A percentile compares a stretch with the other conserved stretches of the same genome.
Conservation (phyloP, 1,284 basidiomycete genomes). For the Rhodotorula sp. region DNA sequence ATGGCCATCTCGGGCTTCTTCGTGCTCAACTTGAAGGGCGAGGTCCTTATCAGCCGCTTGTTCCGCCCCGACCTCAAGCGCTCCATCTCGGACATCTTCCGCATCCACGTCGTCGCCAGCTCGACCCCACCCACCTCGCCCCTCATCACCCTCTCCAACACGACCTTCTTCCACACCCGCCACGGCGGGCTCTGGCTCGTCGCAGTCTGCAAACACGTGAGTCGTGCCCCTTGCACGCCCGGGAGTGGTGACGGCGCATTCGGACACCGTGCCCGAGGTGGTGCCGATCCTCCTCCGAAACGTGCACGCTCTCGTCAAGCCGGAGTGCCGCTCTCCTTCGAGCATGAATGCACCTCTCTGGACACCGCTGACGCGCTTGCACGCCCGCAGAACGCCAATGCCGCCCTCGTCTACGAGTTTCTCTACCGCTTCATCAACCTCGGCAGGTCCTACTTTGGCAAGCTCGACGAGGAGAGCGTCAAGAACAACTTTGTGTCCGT, state of each 20-base stretch:
- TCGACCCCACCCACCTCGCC: conserved; percentile 74
- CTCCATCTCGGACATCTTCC: conserved; percentile 95
- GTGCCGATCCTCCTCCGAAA: too few relatives aligned
- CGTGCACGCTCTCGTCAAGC: too few relatives aligned
- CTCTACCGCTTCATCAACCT: conserved; percentile 94
- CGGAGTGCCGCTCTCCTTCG: too few relatives aligned
- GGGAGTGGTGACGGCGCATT: neutral
- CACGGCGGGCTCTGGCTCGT: conserved; percentile 53
- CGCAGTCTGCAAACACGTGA: conserved; percentile 61
- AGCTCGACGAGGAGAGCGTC: conserved; percentile 94
- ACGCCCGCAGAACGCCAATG: conserved; percentile 86
- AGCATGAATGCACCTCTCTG: too few relatives aligned
- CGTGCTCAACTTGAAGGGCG: conserved; percentile 46
- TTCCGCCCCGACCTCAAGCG: conserved; percentile 94
- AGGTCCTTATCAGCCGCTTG: conserved; percentile 91
- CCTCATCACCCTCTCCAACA: conserved; percentile 98
- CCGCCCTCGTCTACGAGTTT: conserved; percentile 96
- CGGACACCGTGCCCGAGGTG: neutral
- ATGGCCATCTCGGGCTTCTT: conserved; percentile 36
- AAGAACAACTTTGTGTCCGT: conserved; percentile 94
- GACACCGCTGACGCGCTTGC: neutral
- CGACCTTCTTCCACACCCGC: conserved; percentile 61
- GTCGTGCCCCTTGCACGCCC: conserved; percentile 44
- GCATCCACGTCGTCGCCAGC: conserved; percentile 94
- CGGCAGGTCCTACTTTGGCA: conserved; percentile 92